A percentile compares a stretch with the other conserved stretches of the same genome.
Evolutionary conservation across 306 rosid genomes (phyloP).

Genomic region (Quercus ilex): DNA sequence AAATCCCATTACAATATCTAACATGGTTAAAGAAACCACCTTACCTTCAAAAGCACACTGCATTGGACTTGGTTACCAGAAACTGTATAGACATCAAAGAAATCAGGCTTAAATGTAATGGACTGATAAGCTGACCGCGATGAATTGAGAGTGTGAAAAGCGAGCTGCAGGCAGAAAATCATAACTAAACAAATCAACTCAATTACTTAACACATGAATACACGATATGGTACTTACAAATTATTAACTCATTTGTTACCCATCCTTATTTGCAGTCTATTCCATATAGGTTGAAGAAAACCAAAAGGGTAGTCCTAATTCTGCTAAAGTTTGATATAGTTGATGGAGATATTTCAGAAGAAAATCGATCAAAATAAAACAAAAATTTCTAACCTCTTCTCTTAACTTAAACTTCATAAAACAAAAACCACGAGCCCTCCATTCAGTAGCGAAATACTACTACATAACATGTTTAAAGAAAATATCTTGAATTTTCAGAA

Average conservation of each 20-base stretch:
- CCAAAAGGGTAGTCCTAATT: background rate
- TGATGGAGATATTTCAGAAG: background rate
- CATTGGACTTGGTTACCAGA: constrained; percentile 60
- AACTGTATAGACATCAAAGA: constrained; percentile 63
- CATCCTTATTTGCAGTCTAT: background rate
- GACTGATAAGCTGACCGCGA: constrained; percentile 80
- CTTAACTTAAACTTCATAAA: background rate
- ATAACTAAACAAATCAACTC: background rate
- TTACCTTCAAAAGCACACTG: constrained; percentile 84
- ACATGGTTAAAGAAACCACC: background rate
- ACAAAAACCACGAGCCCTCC: background rate
- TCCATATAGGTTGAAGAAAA: background rate
- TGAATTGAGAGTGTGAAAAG: constrained; percentile 69
- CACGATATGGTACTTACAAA: background rate
- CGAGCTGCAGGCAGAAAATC: constrained; percentile 39
- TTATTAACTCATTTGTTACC: background rate
- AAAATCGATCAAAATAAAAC: no score
- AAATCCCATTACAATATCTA: background rate
- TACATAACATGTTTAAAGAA: no score
- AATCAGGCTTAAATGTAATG: constrained; percentile 63
- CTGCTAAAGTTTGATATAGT: background rate
- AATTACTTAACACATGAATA: background rate
- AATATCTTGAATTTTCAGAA: no score
- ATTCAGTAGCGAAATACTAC: background rate
- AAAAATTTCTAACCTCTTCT: no score